Conservation (phyloP, 2,329 filamentous ascomycete species). For the Diaporthe nobilis region DNA sequence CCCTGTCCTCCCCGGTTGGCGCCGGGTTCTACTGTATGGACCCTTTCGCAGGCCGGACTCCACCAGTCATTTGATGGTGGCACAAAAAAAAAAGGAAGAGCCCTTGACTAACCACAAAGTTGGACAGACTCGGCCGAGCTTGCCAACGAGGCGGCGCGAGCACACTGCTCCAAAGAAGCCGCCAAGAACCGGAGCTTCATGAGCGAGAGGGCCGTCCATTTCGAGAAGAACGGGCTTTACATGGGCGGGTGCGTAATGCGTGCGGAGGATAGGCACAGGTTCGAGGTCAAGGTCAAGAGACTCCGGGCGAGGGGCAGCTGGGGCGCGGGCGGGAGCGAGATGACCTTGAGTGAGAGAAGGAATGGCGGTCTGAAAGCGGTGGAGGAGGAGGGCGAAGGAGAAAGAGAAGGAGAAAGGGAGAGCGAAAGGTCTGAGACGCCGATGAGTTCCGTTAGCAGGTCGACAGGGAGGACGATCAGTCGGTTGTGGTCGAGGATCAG, state of each 20-base stretch:
- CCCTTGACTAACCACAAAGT: background rate
- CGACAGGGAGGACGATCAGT: constrained; percentile 23
- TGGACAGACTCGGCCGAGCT: constrained; percentile 34
- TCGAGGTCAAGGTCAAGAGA: constrained; percentile 37
- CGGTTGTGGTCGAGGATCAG: constrained; percentile 19
- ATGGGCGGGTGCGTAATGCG: constrained; percentile 35
- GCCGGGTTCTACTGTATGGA: constrained; percentile 33
- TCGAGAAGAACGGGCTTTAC: constrained; percentile 39
- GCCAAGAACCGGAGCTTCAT: constrained; percentile 10
- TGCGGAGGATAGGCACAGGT: constrained; percentile 38
- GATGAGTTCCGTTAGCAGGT: constrained; percentile 13
- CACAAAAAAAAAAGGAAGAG: background rate
- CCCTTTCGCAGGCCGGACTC: background rate
- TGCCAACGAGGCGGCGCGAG: constrained; percentile 38
- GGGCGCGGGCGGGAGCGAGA: constrained; percentile 11
- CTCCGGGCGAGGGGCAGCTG: constrained; percentile 35
- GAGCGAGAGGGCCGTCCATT: constrained; percentile 31
- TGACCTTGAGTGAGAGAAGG: background rate
- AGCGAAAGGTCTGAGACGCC: constrained; percentile 24
- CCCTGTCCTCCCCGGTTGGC: constrained; percentile 29
- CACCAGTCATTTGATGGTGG: too few species aligned
- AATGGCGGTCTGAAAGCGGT: constrained; percentile 21
- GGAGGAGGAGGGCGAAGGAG: constrained; percentile 26
- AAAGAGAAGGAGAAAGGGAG: background rate
- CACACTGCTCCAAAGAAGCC: constrained; percentile 37